phyloP scores from a whole-genome alignment of 495 filamentous ascomycete genomes.

The Penicillium egyptiacum region DNA sequence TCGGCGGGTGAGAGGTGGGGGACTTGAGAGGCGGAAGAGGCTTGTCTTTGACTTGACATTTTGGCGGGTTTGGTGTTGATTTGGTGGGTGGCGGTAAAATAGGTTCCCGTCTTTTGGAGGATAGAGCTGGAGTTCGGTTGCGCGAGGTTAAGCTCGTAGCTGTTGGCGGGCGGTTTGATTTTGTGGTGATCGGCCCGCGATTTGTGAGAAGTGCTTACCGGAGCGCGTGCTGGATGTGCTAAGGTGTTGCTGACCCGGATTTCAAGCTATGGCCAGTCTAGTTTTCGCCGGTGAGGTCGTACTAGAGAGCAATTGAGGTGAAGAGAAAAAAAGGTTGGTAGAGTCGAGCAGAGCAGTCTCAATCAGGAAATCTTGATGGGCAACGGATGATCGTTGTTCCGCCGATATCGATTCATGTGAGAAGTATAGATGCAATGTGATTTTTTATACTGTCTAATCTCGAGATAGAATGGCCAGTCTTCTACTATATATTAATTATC shows the following conservation, averaged over 20 bases:
- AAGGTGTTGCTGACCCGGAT: background rate
- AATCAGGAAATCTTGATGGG: conserved; percentile 41
- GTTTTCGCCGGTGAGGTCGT: background rate
- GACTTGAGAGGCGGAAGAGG: conserved; percentile 47
- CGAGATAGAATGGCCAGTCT: background rate
- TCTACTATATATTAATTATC: background rate
- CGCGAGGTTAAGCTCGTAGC: conserved; percentile 1
- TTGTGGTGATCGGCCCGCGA: conserved; percentile 13
- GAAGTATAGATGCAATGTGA: background rate
- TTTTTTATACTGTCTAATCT: background rate
- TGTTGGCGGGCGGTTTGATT: conserved; percentile 5
- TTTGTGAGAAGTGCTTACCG: background rate
- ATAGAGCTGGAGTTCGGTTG: background rate
- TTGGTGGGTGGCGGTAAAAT: background rate
- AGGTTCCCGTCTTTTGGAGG: background rate
- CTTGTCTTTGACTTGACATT: conserved; percentile 47
- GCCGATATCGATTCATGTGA: background rate
- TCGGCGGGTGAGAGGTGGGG: conserved; percentile 87
- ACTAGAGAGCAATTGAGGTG: conserved; percentile 15
- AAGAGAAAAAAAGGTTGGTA: conserved; percentile 9
- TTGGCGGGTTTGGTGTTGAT: background rate
- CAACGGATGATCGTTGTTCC: conserved; percentile 36
- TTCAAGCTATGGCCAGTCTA: conserved; percentile 5
- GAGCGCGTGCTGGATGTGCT: background rate
- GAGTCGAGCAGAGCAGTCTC: conserved; percentile 23